Percentiles rank a stretch among this genome's conserved stretches.
Evolutionary conservation across 306 rosid genomes (phyloP).

Genomic region (Casuarina cunninghamiana): DNA sequence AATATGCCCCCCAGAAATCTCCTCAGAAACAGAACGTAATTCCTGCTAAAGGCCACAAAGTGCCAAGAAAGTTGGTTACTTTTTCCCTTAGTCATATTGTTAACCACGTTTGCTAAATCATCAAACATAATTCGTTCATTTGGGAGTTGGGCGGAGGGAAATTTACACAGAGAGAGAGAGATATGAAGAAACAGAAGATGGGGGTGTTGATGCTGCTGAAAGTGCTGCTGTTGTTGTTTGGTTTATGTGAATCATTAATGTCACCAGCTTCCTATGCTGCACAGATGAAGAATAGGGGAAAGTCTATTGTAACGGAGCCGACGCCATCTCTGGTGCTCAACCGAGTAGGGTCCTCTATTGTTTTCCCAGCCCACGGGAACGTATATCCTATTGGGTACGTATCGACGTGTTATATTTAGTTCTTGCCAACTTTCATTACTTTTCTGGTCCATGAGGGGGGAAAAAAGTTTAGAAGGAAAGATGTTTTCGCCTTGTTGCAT

Average conservation of each 20-base stretch:
- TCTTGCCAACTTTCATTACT: no score
- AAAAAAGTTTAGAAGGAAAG: no score
- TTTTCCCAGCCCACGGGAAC: constrained; percentile 69
- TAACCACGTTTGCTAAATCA: constrained; percentile 17
- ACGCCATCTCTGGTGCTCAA: constrained; percentile 44
- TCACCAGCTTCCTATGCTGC: constrained; percentile 67
- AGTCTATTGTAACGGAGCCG: constrained; percentile 30
- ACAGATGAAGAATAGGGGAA: constrained; percentile 41
- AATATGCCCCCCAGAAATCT: not conserved
- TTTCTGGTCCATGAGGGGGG: no score
- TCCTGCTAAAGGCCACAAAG: constrained; percentile 14
- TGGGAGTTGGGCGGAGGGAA: not conserved
- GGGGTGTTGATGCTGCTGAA: constrained; percentile 26
- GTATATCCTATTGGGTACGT: constrained; percentile 87
- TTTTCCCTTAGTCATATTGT: constrained; percentile 33
- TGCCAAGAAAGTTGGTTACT: constrained; percentile 9
- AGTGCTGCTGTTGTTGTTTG: constrained; percentile 36
- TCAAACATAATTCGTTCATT: constrained; percentile 2
- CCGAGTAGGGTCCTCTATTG: constrained; percentile 62
- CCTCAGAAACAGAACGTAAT: not conserved
- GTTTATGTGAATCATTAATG: constrained; percentile 21
- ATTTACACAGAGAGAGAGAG: not conserved
- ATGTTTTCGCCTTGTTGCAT: not conserved
- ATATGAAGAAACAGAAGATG: constrained; percentile 30
- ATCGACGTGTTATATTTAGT: not conserved